Conservation (phyloP, 768 basidiomycete genomes). For the Boletus huronensis region DNA sequence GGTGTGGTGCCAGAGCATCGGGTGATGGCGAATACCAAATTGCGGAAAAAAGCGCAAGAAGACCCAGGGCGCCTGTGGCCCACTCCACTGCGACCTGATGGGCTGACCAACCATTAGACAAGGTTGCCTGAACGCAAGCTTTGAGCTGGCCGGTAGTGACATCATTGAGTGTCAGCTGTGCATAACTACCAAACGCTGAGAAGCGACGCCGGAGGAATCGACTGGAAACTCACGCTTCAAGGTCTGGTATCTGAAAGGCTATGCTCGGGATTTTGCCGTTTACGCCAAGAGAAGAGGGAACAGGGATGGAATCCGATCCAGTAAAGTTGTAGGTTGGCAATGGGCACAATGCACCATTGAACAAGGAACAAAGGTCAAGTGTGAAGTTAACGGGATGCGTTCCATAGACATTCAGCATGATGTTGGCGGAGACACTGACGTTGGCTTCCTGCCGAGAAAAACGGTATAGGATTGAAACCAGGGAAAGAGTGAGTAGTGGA, state of each 20-base stretch:
- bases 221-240: conserved; percentile 56
- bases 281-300: conserved; percentile 60
- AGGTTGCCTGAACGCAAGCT: conserved; percentile 88
- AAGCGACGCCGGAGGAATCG: neutral
- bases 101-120: conserved; percentile 88
- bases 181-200: conserved; percentile 41
- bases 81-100: conserved; percentile 74
- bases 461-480: conserved; percentile 11
- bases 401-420: conserved; percentile 87
- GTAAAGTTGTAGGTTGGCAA: conserved; percentile 82
- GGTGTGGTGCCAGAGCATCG: conserved; percentile 61
- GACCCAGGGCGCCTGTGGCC: conserved; percentile 63
- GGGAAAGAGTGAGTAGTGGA: neutral
- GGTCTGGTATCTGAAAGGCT: conserved; percentile 84
- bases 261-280: conserved; percentile 64
- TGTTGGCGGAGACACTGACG: conserved; percentile 77
- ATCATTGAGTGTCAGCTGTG: conserved; percentile 70
- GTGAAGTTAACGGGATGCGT: conserved; percentile 78
- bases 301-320: conserved; percentile 66
- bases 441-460: conserved; percentile 52
- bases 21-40: conserved; percentile 55
- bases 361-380: conserved; percentile 78
- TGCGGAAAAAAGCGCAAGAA: conserved; percentile 56
- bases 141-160: conserved; percentile 67
- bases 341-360: conserved; percentile 79